Evolutionary conservation across 1,284 basidiomycete species (phyloP).

Genomic region (Cryptococcus neoformans): DNA sequence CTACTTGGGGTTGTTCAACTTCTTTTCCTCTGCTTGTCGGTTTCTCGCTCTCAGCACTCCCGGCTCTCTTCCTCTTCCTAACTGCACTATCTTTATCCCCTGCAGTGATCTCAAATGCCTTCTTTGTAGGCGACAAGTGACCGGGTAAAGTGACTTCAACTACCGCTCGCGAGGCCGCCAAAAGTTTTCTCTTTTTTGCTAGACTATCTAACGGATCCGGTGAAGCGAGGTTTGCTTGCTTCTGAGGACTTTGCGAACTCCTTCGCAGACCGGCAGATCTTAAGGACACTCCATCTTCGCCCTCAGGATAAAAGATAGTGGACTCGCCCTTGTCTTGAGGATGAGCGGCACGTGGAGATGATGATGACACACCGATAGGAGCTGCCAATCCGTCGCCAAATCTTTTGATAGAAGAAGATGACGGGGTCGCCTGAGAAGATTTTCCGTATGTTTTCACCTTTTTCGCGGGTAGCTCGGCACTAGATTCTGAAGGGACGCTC

Average conservation of each 20-base stretch:
- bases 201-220: slow-evolving; percentile 13
- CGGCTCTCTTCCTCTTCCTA: slow-evolving; percentile 7
- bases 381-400: background rate
- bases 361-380: slow-evolving; percentile 2
- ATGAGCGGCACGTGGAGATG: background rate
- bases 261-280: background rate
- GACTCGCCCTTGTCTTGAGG: background rate
- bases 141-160: slow-evolving; percentile 2
- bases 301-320: slow-evolving; percentile 4
- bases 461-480: background rate
- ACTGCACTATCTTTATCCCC: background rate
- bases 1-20: no score
- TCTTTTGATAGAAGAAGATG: background rate
- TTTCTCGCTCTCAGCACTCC: no score
- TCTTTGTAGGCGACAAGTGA: no score
- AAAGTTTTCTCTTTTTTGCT: background rate
- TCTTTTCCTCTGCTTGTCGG: no score
- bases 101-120: no score
- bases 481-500: background rate
- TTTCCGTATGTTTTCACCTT: slow-evolving; percentile 7
- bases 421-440: background rate
- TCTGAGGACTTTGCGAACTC: background rate
- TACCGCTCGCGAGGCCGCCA: background rate
- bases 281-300: slow-evolving; percentile 7
- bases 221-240: background rate